These are phyloP conservation scores for Madurella mycetomatis DNA, from an alignment of 2,329 filamentous ascomycete genomes.

Conservation along the genomic window DNA sequence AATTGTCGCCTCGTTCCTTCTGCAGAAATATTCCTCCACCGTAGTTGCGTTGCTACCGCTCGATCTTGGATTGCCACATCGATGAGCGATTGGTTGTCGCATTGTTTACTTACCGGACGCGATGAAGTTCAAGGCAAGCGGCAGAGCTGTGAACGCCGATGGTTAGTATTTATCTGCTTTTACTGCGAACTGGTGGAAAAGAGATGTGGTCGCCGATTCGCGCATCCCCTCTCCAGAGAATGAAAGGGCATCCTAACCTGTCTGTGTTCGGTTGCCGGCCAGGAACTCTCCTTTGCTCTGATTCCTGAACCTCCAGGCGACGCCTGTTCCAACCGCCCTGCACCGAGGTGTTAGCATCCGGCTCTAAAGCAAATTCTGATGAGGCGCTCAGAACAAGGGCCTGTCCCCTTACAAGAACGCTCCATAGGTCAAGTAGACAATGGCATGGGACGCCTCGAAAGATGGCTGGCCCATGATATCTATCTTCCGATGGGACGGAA, in stretches of 20 bases:
- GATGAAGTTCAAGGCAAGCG: slow-evolving; percentile 83
- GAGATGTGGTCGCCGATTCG: background rate
- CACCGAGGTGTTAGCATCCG: background rate
- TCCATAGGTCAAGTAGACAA: slow-evolving; percentile 76
- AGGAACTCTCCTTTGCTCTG: slow-evolving; percentile 69
- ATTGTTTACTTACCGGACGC: slow-evolving; percentile 74
- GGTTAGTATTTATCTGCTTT: slow-evolving; percentile 30
- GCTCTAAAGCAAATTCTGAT: background rate
- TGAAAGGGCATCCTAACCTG: slow-evolving; percentile 55
- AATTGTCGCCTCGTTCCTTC: slow-evolving; percentile 14
- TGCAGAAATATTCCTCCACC: slow-evolving; percentile 18
- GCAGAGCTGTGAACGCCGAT: slow-evolving; percentile 53
- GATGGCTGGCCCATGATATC: slow-evolving; percentile 68
- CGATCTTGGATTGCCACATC: slow-evolving; percentile 36
- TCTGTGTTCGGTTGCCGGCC: slow-evolving; percentile 75
- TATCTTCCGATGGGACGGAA: background rate
- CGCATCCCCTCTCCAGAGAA: background rate
- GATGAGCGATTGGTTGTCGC: slow-evolving; percentile 25
- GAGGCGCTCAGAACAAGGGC: background rate
- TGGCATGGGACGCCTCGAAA: slow-evolving; percentile 71
- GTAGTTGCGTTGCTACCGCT: slow-evolving; percentile 55
- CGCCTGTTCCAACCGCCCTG: slow-evolving; percentile 59
- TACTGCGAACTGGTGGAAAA: background rate
- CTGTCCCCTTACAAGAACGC: slow-evolving; percentile 59
- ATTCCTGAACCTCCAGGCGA: slow-evolving; percentile 55